phyloP scores from a whole-genome alignment of 2,329 filamentous ascomycete genomes.

The Colletotrichum camelliae region DNA sequence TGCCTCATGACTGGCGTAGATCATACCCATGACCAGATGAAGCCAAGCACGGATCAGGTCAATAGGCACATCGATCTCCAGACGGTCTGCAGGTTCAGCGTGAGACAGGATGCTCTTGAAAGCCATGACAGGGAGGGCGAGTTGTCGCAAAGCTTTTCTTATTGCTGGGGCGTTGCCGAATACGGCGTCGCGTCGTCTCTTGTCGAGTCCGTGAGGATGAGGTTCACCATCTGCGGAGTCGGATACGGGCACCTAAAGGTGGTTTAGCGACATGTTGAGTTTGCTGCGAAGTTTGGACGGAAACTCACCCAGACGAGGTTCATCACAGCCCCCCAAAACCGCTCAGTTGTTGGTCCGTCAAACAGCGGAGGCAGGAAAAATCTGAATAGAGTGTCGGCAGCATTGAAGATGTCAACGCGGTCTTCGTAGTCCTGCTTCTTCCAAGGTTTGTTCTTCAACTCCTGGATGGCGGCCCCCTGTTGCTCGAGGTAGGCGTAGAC shows the following conservation, averaged over 20 bases:
- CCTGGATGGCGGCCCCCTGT: not conserved
- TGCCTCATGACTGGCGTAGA: conserved; percentile 29
- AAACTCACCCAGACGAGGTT: conserved; percentile 31
- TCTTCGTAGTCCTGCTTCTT: conserved; percentile 35
- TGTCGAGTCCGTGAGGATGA: not conserved
- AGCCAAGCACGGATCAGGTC: conserved; percentile 47
- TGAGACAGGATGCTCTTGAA: conserved; percentile 28
- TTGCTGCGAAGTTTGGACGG: not conserved
- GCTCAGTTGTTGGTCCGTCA: conserved; percentile 40
- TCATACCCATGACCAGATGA: conserved; percentile 42
- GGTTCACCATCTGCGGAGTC: not conserved
- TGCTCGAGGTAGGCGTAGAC: conserved; percentile 30
- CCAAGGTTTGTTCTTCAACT: not conserved
- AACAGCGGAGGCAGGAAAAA: conserved; percentile 46
- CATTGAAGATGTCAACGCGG: conserved; percentile 45
- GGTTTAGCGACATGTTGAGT: not conserved
- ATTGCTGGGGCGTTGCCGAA: conserved; percentile 13
- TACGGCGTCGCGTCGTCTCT: not conserved
- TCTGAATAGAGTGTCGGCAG: conserved; percentile 41
- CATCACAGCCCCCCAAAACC: conserved; percentile 50
- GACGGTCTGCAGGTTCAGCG: conserved; percentile 2
- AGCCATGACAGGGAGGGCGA: conserved; percentile 19
- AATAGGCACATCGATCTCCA: conserved; percentile 35
- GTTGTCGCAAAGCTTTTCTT: conserved; percentile 12
- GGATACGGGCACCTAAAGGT: not conserved